Evolutionary conservation across 495 filamentous ascomycete genomes (phyloP).

Genomic region (Chlorociboria aeruginascens): DNA sequence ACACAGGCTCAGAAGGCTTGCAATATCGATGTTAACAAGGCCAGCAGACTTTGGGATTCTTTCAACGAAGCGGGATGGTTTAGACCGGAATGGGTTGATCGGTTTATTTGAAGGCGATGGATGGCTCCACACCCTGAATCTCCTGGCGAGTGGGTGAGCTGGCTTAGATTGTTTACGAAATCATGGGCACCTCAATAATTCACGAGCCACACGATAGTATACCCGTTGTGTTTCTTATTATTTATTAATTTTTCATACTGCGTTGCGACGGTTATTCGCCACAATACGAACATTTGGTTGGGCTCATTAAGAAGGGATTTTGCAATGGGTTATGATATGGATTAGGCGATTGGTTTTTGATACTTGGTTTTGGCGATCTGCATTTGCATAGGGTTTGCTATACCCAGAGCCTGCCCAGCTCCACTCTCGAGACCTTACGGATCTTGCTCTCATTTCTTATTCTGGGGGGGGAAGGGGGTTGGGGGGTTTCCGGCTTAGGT

Average conservation of each 20-base stretch:
- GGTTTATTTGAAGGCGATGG: constrained; percentile 4
- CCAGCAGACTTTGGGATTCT: constrained; percentile 86
- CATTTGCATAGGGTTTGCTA: constrained; percentile 21
- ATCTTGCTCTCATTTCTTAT: not conserved
- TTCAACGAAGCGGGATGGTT: constrained; percentile 90
- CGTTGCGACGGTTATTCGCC: constrained; percentile 15
- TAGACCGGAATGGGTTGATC: constrained; percentile 30
- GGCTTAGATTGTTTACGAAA: too few species aligned
- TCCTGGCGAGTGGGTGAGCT: too few species aligned
- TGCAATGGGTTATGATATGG: not conserved
- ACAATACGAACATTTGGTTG: constrained; percentile 14
- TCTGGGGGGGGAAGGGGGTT: too few species aligned
- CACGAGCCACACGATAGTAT: not conserved
- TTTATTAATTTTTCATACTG: constrained; percentile 6
- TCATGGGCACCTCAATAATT: not conserved
- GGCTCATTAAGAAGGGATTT: constrained; percentile 9
- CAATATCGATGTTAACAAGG: constrained; percentile 99
- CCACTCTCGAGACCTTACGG: constrained; percentile 16
- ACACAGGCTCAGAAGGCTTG: constrained; percentile 95
- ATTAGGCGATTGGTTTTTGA: not conserved
- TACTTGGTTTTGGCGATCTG: constrained; percentile 2
- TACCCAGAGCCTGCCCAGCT: constrained; percentile 23
- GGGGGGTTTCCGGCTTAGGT: not conserved
- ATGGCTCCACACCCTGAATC: not conserved
- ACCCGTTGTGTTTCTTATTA: not conserved